Percentiles rank a stretch among this genome's conserved stretches.
Evolutionary conservation across 2,329 filamentous ascomycete species (phyloP).

Genomic region (Exophiala sideris): DNA sequence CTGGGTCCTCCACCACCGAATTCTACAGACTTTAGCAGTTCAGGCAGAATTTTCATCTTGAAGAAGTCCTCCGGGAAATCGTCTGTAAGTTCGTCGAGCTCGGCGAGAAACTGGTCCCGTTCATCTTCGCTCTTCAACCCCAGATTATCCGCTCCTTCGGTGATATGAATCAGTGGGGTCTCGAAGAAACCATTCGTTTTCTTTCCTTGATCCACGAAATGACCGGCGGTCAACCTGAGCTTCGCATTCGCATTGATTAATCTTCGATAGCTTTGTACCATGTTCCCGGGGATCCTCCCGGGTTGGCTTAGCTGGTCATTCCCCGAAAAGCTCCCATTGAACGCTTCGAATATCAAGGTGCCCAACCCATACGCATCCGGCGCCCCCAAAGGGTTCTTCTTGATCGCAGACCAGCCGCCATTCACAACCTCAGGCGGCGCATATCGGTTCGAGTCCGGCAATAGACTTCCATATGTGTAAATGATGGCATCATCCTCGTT

Average conservation of each 20-base stretch:
- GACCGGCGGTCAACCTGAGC: constrained; percentile 73
- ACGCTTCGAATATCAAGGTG: constrained; percentile 80
- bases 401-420: constrained; percentile 87
- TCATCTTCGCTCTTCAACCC: constrained; percentile 83
- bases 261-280: constrained; percentile 89
- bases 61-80: constrained; percentile 98
- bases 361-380: constrained; percentile 87
- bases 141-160: constrained; percentile 87
- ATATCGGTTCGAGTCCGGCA: constrained; percentile 81
- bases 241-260: constrained; percentile 88
- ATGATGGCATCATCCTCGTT: constrained; percentile 95
- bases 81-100: constrained; percentile 80
- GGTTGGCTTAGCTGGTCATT: constrained; percentile 79
- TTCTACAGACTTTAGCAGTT: constrained; percentile 97
- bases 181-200: constrained; percentile 85
- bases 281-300: constrained; percentile 77
- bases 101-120: constrained; percentile 77
- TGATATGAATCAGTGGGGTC: constrained; percentile 84
- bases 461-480: constrained; percentile 82
- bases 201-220: constrained; percentile 86
- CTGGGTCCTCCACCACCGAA: constrained; percentile 94
- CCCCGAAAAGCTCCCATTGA: constrained; percentile 77
- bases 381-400: constrained; percentile 73
- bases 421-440: constrained; percentile 82
- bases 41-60: constrained; percentile 92